Conservation (phyloP, 139 green algal species). For the Trebouxia sp. region DNA sequence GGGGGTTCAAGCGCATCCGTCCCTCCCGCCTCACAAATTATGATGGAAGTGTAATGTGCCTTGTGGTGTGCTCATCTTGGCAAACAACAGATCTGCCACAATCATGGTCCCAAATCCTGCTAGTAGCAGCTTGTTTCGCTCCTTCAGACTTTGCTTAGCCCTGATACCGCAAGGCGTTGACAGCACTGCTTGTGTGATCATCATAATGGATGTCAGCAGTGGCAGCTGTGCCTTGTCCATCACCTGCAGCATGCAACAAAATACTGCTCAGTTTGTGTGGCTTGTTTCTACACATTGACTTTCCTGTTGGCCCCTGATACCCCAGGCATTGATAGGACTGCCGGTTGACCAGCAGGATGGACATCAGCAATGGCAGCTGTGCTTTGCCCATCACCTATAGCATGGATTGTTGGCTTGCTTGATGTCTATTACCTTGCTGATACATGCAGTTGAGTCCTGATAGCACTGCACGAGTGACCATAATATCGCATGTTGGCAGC, state of each 20-base stretch:
- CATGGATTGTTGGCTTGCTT: not conserved
- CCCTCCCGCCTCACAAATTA: too few species aligned
- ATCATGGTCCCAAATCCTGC: slow-evolving; percentile 72
- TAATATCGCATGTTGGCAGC: too few species aligned
- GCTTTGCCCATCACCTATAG: not conserved
- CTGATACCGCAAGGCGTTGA: slow-evolving; percentile 59
- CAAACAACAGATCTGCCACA: slow-evolving; percentile 62
- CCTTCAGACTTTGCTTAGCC: slow-evolving; percentile 55
- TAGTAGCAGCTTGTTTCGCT: slow-evolving; percentile 69
- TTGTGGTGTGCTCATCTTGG: slow-evolving; percentile 14
- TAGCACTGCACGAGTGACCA: too few species aligned
- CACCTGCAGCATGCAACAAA: slow-evolving; percentile 43
- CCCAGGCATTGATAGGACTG: not conserved
- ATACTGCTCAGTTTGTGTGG: not conserved
- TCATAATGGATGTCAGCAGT: slow-evolving; percentile 69
- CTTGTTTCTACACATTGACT: not conserved
- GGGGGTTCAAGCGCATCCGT: too few species aligned
- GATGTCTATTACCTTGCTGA: too few species aligned
- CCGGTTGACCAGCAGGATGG: too few species aligned
- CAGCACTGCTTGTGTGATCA: slow-evolving; percentile 67
- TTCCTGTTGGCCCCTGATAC: not conserved
- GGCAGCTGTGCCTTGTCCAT: slow-evolving; percentile 72
- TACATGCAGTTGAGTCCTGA: too few species aligned
- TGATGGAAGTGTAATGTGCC: not conserved
- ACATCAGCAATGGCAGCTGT: too few species aligned